Conservation (phyloP, 371 early-diverging fungal species). For the Fennellomyces sp. region DNA sequence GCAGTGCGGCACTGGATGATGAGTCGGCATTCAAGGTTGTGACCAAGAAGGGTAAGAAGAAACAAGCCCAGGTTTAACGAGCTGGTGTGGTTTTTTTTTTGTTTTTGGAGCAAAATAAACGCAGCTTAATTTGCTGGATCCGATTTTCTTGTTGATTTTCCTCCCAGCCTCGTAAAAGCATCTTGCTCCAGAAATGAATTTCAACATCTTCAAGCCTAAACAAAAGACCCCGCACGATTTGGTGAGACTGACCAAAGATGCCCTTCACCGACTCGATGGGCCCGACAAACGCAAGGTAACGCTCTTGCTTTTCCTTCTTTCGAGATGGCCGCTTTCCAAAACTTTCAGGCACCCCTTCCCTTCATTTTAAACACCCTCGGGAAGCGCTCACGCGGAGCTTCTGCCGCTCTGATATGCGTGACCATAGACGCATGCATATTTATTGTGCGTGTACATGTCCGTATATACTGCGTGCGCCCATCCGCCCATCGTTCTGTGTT, state of each 20-base stretch:
- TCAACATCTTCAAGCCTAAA: constrained; percentile 86
- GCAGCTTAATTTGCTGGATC: no score
- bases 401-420: background rate
- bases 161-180: no score
- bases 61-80: constrained; percentile 16
- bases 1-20: constrained; percentile 18
- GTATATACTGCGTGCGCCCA: background rate
- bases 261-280: constrained; percentile 70
- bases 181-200: constrained; percentile 80
- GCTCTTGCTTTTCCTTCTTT: background rate
- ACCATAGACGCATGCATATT: background rate
- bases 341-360: background rate
- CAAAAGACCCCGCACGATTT: constrained; percentile 89
- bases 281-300: constrained; percentile 68
- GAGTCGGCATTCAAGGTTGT: constrained; percentile 55
- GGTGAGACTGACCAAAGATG: constrained; percentile 85
- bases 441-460: background rate
- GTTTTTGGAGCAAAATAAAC: no score
- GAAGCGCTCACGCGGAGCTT: background rate
- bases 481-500: no score
- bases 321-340: background rate
- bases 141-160: no score
- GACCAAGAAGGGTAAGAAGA: constrained; percentile 60
- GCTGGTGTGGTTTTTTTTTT: background rate
- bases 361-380: background rate